These are phyloP conservation scores for Fistulifera solaris DNA, from an alignment of 108 stramenopile species.

Conservation along the genomic window DNA sequence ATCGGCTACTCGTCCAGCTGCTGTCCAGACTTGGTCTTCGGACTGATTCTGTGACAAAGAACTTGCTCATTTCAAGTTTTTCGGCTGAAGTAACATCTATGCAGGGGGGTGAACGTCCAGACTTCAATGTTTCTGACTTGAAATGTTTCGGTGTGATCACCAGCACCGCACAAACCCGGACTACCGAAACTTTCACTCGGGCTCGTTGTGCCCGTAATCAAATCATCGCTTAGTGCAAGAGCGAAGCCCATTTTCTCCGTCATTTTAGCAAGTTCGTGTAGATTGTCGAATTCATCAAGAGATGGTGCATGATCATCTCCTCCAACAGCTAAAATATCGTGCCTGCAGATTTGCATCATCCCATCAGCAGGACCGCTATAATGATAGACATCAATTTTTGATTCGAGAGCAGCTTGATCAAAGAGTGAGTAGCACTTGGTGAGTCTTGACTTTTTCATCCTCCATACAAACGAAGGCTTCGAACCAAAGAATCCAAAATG, in stretches of 20 bases:
- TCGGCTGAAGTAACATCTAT: constrained; percentile 41
- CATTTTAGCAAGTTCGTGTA: neutral
- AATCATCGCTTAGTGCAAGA: constrained; percentile 51
- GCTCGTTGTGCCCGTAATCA: constrained; percentile 59
- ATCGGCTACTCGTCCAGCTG: neutral
- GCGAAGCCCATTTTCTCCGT: constrained; percentile 43
- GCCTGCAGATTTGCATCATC: constrained; percentile 47
- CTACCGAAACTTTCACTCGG: constrained; percentile 55
- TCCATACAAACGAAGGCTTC: constrained; percentile 57
- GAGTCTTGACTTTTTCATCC: constrained; percentile 49
- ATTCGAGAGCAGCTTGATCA: constrained; percentile 69
- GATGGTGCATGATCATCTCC: constrained; percentile 25
- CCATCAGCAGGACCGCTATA: constrained; percentile 24
- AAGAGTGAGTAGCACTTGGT: constrained; percentile 16
- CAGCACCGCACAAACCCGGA: constrained; percentile 38
- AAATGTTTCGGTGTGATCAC: constrained; percentile 36
- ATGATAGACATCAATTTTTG: constrained; percentile 65
- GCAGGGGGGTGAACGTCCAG: constrained; percentile 78
- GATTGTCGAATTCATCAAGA: neutral
- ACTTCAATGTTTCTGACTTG: constrained; percentile 64
- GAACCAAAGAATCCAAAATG: constrained; percentile 39
- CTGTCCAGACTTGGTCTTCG: constrained; percentile 1
- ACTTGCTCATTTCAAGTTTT: constrained; percentile 60
- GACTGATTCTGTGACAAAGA: constrained; percentile 36
- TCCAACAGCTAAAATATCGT: constrained; percentile 56